Conservation (phyloP, 805 yeast species). For the Spathaspora arborariae region DNA sequence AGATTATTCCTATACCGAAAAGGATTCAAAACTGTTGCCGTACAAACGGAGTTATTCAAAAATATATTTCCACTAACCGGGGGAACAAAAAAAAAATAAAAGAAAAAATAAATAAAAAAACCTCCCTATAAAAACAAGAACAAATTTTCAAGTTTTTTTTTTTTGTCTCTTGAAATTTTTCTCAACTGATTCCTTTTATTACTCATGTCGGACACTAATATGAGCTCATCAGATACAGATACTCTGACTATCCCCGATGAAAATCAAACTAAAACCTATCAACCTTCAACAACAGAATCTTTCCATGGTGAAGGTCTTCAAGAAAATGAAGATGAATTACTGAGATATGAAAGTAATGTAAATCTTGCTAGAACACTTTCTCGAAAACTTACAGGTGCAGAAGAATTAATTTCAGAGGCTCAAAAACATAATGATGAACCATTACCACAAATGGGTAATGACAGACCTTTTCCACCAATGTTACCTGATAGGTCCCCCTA, state of each 20-base stretch:
- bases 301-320: constrained; percentile 2
- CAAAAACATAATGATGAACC: constrained; percentile 20
- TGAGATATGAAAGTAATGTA: constrained; percentile 20
- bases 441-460: constrained; percentile 59
- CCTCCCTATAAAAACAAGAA: not conserved
- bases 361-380: constrained; percentile 18
- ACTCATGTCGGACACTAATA: not conserved
- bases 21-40: not conserved
- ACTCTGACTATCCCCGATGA: not conserved
- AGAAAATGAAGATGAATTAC: constrained; percentile 18
- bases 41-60: not conserved
- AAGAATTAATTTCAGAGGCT: constrained; percentile 24
- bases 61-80: not conserved
- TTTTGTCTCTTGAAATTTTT: not conserved
- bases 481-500: constrained; percentile 54
- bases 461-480: constrained; percentile 57
- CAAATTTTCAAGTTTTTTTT: not conserved
- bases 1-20: not conserved
- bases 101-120: too few species aligned
- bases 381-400: constrained; percentile 25
- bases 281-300: not conserved
- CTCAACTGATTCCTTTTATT: not conserved
- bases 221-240: not conserved
- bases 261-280: not conserved
- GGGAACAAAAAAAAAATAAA: too few species aligned